Percentiles rank a stretch among this genome's conserved stretches.
These are phyloP conservation scores for Claviceps humidiphila DNA, from an alignment of 2,329 filamentous ascomycete genomes.

Conservation along the genomic window DNA sequence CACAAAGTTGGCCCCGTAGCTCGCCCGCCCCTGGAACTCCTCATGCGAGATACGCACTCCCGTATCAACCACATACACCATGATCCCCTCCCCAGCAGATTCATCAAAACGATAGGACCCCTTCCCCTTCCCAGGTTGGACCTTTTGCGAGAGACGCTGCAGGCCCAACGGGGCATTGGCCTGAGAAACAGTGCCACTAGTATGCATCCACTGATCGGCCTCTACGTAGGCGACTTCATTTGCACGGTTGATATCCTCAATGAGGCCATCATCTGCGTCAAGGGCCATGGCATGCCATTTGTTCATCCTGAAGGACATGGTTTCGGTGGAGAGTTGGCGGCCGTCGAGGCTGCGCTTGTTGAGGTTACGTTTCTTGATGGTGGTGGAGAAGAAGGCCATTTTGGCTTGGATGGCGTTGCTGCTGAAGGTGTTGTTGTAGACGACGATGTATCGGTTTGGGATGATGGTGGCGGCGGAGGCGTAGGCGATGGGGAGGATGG, in stretches of 20 bases:
- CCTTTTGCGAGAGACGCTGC: constrained; percentile 35
- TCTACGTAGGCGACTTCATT: constrained; percentile 40
- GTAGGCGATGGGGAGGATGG: constrained; percentile 34
- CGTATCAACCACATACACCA: constrained; percentile 52
- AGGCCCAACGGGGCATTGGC: constrained; percentile 40
- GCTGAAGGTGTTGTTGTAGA: constrained; percentile 44
- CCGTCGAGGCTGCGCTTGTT: constrained; percentile 36
- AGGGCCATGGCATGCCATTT: constrained; percentile 40
- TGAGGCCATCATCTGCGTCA: constrained; percentile 37
- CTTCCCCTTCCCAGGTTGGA: constrained; percentile 12
- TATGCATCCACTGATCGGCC: constrained; percentile 35
- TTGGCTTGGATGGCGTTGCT: constrained; percentile 35
- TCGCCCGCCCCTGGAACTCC: constrained; percentile 43
- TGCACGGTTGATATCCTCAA: constrained; percentile 33
- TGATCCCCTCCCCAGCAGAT: constrained; percentile 40
- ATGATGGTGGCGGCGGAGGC: constrained; percentile 33
- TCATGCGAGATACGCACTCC: constrained; percentile 43
- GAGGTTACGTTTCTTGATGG: constrained; percentile 44
- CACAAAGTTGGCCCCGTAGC: constrained; percentile 38
- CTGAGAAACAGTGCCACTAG: constrained; percentile 34
- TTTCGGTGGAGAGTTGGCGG: constrained; percentile 31
- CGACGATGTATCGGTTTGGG: constrained; percentile 48
- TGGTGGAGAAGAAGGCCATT: constrained; percentile 31
- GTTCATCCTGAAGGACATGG: constrained; percentile 33
- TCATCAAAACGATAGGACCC: constrained; percentile 34